These are phyloP conservation scores for Oryza nivara DNA, from an alignment of 176 grass and related monocot species.

Conservation along the genomic window DNA sequence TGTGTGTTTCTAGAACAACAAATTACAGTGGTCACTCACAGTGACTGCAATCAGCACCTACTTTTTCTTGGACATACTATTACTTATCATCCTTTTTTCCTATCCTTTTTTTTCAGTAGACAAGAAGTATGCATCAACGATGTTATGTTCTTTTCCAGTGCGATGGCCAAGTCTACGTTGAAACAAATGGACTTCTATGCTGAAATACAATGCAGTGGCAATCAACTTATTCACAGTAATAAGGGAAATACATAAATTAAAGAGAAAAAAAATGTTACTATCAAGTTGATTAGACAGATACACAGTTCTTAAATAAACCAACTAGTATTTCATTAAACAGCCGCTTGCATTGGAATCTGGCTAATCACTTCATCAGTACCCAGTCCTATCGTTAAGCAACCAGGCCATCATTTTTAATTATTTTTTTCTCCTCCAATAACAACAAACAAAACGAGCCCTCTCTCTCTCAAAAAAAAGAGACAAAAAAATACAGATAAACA, in stretches of 20 bases:
- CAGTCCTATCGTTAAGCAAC: neutral
- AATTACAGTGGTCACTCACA: neutral
- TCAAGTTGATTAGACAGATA: neutral
- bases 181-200: neutral
- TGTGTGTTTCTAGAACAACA: neutral
- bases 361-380: neutral
- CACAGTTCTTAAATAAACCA: neutral
- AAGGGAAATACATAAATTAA: neutral
- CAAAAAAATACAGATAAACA: neutral
- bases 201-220: neutral
- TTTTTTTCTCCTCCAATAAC: neutral
- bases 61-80: neutral
- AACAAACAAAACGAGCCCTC: neutral
- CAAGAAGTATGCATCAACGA: neutral
- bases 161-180: neutral
- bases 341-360: neutral
- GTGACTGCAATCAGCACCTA: neutral
- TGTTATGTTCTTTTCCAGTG: neutral
- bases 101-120: neutral
- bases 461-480: no score
- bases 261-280: neutral
- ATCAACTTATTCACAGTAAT: neutral
- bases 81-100: neutral
- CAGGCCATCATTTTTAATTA: neutral
- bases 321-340: no score